Percentiles rank a stretch among this genome's conserved stretches.
phyloP scores from a whole-genome alignment of 768 basidiomycete species.

The Porphyrellus cyaneotinctus region DNA sequence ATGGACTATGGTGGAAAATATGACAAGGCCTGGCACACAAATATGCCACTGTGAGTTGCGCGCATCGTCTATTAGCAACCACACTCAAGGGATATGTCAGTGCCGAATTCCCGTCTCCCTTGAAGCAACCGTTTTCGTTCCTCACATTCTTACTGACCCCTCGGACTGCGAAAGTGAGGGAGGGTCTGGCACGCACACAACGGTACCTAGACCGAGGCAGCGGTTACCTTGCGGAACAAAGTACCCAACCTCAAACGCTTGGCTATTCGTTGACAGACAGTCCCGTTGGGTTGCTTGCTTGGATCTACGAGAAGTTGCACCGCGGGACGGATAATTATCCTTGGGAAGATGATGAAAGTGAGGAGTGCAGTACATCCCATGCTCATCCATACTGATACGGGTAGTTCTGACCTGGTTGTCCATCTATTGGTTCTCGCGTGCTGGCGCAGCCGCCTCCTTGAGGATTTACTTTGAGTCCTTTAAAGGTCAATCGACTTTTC shows the following conservation, averaged over 20 bases:
- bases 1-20: slow-evolving; percentile 37
- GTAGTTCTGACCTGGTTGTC: slow-evolving; percentile 58
- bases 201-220: slow-evolving; percentile 20
- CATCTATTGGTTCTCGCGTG: slow-evolving; percentile 55
- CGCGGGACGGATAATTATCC: slow-evolving; percentile 47
- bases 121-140: slow-evolving; percentile 22
- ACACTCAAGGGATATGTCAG: slow-evolving; percentile 7
- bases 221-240: slow-evolving; percentile 31
- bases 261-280: slow-evolving; percentile 54
- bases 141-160: slow-evolving; percentile 25
- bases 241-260: slow-evolving; percentile 46
- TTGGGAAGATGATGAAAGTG: slow-evolving; percentile 55
- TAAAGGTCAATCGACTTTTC: not conserved
- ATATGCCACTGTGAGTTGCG: slow-evolving; percentile 14
- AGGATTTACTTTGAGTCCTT: slow-evolving; percentile 56
- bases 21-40: slow-evolving; percentile 52
- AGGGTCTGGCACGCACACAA: slow-evolving; percentile 13
- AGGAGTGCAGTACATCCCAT: slow-evolving; percentile 3
- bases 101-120: slow-evolving; percentile 28
- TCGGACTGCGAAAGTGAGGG: slow-evolving; percentile 25
- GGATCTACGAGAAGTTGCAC: slow-evolving; percentile 51
- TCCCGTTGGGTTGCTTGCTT: slow-evolving; percentile 47
- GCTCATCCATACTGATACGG: not conserved
- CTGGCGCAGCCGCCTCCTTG: slow-evolving; percentile 52
- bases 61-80: not conserved